Base-by-base conservation (phyloP, 768 basidiomycete genomes). In the Lactarius vividus region DNA sequence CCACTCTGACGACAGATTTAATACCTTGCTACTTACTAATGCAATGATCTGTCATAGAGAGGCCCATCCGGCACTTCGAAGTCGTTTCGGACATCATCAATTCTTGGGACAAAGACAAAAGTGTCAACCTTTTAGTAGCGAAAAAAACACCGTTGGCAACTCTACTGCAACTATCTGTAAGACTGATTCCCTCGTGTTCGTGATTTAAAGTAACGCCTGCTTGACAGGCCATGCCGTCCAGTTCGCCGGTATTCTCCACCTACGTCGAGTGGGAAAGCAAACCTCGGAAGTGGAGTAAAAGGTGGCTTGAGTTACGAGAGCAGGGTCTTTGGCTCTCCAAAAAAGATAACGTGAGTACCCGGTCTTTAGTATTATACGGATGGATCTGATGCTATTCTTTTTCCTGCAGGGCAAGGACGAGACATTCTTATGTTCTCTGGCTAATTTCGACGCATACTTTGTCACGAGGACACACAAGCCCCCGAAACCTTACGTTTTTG, bases 271-370 rank as follows among this genome's bases (percentile, higher is more conserved):
- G 88, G 84, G 93, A 96, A 79, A 81, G 80, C 54, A 98, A 96
- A 78, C 85, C 89, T 65, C 94, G 94, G 40, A 97, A 97, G 76
- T 99, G 96, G 97, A 88, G 81, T 63, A 98, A 98, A 77, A 85
- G 94, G 39, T 96, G 88, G 86, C 80, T 99, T 73, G 86, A 88
- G 71, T 83, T 97, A 29, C 83, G 92, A 57, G 94, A 96, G 72
- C 92, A 96, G 69, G 84, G 85, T 66, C 73, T 98, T 61, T 96
- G 88, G 83, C 74, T 96, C 42, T 89, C 92, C 35, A 98, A 98
- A 77, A 88, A 91, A 20, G 94, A 97, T 62, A 89, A 85, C 73
- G 94, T 95, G 70, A 69, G 84, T 78, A 28, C 62, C 26, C 5
- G 44, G 57, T 18, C 33, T 57, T 66, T 57, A 10, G 26, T 29